Conservation (phyloP, 192 early-diverging fungal species). For the Obelidium mucronatum region DNA sequence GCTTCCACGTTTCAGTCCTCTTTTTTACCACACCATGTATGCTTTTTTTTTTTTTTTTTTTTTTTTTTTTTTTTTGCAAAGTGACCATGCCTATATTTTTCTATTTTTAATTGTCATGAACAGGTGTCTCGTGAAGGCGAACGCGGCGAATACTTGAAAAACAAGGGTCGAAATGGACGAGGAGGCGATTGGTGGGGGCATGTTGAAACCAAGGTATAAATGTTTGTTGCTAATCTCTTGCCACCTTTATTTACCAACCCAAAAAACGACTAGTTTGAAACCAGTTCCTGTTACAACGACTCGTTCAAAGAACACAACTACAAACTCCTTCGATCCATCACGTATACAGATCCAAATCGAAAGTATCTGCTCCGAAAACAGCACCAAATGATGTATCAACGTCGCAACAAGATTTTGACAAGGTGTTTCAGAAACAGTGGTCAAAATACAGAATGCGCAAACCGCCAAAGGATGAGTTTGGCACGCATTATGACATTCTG, state of each 20-base stretch:
- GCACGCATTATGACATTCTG: slow-evolving; percentile 51
- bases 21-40: slow-evolving; percentile 35
- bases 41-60: no score
- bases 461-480: slow-evolving; percentile 36
- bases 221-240: not conserved
- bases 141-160: slow-evolving; percentile 49
- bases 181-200: slow-evolving; percentile 58
- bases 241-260: not conserved
- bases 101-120: slow-evolving; percentile 11
- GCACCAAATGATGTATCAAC: slow-evolving; percentile 1
- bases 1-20: slow-evolving; percentile 38
- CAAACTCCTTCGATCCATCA: slow-evolving; percentile 13
- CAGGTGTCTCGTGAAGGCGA: slow-evolving; percentile 39
- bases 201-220: slow-evolving; percentile 9
- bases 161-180: slow-evolving; percentile 50
- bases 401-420: not conserved
- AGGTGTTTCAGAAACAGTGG: slow-evolving; percentile 38
- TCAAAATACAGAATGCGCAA: slow-evolving; percentile 48
- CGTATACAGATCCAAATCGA: slow-evolving; percentile 13
- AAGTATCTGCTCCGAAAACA: no score
- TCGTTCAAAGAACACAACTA: slow-evolving; percentile 51
- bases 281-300: slow-evolving; percentile 45
- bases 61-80: no score
- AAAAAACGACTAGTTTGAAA: slow-evolving; percentile 4
- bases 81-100: no score